Evolutionary conservation across 768 basidiomycete genomes (phyloP), one percentile per base, ranked within the genome.

Genomic region (Cystoderma amianthinum): DNA sequence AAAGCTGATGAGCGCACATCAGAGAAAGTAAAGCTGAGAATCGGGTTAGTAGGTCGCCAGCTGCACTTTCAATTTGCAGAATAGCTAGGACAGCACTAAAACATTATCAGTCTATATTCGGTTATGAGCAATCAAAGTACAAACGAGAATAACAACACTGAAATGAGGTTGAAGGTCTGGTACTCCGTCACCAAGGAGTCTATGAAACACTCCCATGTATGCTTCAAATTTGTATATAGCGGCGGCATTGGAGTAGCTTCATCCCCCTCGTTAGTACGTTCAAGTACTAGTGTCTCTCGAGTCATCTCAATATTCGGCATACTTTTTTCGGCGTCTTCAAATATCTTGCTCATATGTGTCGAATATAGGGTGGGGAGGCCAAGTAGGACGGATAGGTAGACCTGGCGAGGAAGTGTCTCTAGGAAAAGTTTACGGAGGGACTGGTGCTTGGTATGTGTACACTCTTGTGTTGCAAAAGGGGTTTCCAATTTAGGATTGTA

Each of bases 11-110:
- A 10, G 44, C 44, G 22, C 39, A 41, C 13, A 18, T 43, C 38
- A 82, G 60, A 2, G 79, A 80, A 24, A 76, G 59, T 12, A 81
- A 61, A 0, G 78, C 74, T 0, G 72, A 58, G 15, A 74, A 78
- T 32, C 77, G 70, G 1, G 69, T 72, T 11, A 24, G 62, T 51
- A 0, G 59, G 53, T 9, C n/a, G n/a, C n/a, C n/a, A n/a, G n/a
- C n/a, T n/a, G n/a, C n/a, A n/a, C n/a, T n/a, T n/a, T n/a, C n/a
- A n/a, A n/a, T n/a, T n/a, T n/a, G n/a, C n/a, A n/a, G n/a, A n/a
- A n/a, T n/a, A n/a, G n/a, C n/a, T n/a, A 60, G 45, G 30, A 65
- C 60, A 5, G 58, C 61, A 2, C 60, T 63, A n/a, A 5, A 6
- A 23, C 5, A 35, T 20, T n/a, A 13, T 1, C 34, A 15, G 24